Evolutionary conservation across 768 basidiomycete genomes (phyloP), one percentile per base, ranked within the genome.

Genomic region (Clathrus columnatus): DNA sequence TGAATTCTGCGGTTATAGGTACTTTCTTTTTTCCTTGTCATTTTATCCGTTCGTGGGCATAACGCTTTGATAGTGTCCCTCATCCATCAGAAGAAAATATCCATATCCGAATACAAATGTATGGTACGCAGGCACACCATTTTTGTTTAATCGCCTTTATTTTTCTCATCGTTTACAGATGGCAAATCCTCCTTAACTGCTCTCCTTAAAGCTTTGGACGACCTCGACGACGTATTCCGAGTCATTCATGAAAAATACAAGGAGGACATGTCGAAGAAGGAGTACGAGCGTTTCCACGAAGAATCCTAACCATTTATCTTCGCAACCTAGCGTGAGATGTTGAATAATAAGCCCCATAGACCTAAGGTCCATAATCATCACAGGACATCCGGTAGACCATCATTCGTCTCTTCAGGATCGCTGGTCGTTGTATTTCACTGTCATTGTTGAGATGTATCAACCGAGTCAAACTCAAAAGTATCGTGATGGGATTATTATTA

Each of bases 31-130:
- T 32, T 10, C 47, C 47, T 21, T 10, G 10, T 11, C 10, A 44
- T 8, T 6, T 17, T 18, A 32, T 20, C 24, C 48, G 32, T 28
- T 36, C 50, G 20, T 46, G 5, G 18, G 46, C 36, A 32, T 30
- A 16, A 23, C 16, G 51, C 10, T 58, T 41, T 20, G 45, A 1
- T 61, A 91, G 88, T 62, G 86, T 80, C 29, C 96, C 96, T 1
- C 96, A 98, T 73, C 96, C 96, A 2, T 96, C 95, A 8, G 96
- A 99, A 74, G 88, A 91, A 62, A 84, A 87, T 62, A 96, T 99
- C 63, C 90, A 97, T 64, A 73, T 98, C 24, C 88, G 96, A n/a
- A 91, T 98, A 58, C 95, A 98, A 80, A 98, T 98, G 95, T 96
- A 97, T 62, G 93, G 93, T 97, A 63, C 59, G 92, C 75, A 24